Evolutionary conservation across 2,329 filamentous ascomycete genomes (phyloP), one percentile per base, ranked within the genome.

Genomic region (Tolypocladium paradoxum): DNA sequence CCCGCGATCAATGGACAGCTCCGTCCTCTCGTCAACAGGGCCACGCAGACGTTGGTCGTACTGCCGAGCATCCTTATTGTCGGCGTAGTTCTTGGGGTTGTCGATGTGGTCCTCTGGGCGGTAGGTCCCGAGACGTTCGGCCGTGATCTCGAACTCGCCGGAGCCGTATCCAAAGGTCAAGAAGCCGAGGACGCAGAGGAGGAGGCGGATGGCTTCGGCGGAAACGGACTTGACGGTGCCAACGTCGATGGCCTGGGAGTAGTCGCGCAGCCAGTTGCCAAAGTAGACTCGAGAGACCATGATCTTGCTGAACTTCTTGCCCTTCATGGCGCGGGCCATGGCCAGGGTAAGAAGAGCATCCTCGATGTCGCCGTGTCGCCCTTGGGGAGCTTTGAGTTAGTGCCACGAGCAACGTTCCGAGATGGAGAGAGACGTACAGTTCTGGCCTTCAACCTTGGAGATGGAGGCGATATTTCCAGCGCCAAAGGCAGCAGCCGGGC

Each of bases 241-340:
- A 49, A 96, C 88, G 68, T 96, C 91, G 62, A 96, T 88, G 56
- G 90, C 91, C 70, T 96, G 91, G 51, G 88, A 93, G 71, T 96
- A 96, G 71, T 96, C 91, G 55, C 80, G 82, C 35, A 96, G 81
- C 91, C 91, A 96, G 75, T 96, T 96, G 58, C 91, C 91, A 73
- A 96, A 96, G 75, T 96, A 96, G 58, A 95, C 88, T 56, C 90
- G 83, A 58, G 91, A 88, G 57, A 96, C 87, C 65, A 85, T 87
- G 64, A 95, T 81, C 74, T 93, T 93, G 75, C 81, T 83, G 72
- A 95, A 96, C 65, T 91, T 95, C 75, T 91, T 90, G 61, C 75
- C 74, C 59, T 74, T 74, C 56, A 76, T 68, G 60, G 73, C 74
- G 48, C 68, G 72, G 50, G 76, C 76, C 71, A 78, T 76, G 48